Percentiles rank a stretch among this genome's conserved stretches.
Conservation (phyloP, 2,329 filamentous ascomycete genomes). For the Paecilomyces sp. region DNA sequence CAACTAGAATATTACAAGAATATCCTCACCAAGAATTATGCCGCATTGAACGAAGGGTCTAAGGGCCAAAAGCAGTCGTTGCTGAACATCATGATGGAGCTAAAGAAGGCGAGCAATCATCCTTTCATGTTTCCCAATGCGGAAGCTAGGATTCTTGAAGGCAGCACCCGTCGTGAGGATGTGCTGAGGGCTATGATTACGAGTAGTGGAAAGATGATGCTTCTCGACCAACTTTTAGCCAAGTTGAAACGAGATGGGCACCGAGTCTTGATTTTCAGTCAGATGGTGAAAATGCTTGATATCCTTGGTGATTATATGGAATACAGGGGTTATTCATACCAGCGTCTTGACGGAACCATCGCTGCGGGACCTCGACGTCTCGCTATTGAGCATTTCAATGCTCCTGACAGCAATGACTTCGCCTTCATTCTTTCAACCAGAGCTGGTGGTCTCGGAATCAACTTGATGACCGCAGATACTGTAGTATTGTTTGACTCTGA, state of each 20-base stretch:
- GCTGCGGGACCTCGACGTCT: slow-evolving; percentile 78
- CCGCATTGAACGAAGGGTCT: slow-evolving; percentile 82
- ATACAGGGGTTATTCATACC: slow-evolving; percentile 88
- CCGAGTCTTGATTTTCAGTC: slow-evolving; percentile 94
- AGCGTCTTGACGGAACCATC: slow-evolving; percentile 91
- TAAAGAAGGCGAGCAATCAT: slow-evolving; percentile 98
- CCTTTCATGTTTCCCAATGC: slow-evolving; percentile 96
- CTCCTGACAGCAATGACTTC: slow-evolving; percentile 91
- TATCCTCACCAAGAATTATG: slow-evolving; percentile 92
- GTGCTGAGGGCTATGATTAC: slow-evolving; percentile 88
- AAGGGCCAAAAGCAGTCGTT: slow-evolving; percentile 91
- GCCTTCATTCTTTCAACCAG: slow-evolving; percentile 92
- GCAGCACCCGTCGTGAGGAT: slow-evolving; percentile 77
- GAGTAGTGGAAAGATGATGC: slow-evolving; percentile 99
- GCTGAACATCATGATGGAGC: slow-evolving; percentile 98
- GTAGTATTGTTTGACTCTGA: slow-evolving; percentile 92
- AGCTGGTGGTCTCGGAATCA: slow-evolving; percentile 96
- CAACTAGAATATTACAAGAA: slow-evolving; percentile 99
- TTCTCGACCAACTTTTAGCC: slow-evolving; percentile 86
- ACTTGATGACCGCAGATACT: slow-evolving; percentile 96
- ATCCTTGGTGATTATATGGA: slow-evolving; percentile 92
- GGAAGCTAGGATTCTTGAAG: slow-evolving; percentile 79
- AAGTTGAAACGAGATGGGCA: slow-evolving; percentile 93
- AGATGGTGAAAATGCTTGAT: slow-evolving; percentile 99
- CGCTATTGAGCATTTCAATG: slow-evolving; percentile 97